These are phyloP conservation scores for Edaphochlamys debaryana DNA, from an alignment of 139 green algal species.

Conservation along the genomic window DNA sequence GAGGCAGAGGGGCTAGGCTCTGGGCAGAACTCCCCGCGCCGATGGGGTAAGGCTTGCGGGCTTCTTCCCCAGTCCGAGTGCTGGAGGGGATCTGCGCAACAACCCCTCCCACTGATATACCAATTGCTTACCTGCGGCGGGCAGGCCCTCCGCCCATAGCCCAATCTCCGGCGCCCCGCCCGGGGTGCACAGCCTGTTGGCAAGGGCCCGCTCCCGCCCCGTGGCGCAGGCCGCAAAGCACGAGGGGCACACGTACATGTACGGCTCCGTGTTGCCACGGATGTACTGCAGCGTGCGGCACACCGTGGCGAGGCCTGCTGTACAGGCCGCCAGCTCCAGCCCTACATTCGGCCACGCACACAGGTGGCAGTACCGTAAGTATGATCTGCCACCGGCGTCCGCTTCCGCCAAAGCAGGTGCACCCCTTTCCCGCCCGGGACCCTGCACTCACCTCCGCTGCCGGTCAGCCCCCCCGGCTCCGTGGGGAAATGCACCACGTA, in stretches of 20 bases:
- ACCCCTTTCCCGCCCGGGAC: too few relatives aligned
- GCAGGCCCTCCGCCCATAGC: background rate
- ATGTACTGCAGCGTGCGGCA: background rate
- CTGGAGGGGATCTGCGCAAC: background rate
- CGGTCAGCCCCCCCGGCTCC: too few relatives aligned
- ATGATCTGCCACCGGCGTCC: background rate
- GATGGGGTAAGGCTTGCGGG: too few relatives aligned
- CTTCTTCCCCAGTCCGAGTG: background rate
- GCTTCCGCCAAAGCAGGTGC: background rate
- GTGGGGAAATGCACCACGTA: background rate
- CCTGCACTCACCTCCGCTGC: too few relatives aligned
- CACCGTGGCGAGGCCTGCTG: background rate
- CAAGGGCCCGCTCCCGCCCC: background rate
- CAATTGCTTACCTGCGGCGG: background rate
- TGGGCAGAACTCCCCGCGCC: background rate
- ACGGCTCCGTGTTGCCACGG: background rate
- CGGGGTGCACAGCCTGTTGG: background rate
- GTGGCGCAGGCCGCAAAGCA: background rate
- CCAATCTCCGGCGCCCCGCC: background rate
- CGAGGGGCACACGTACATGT: background rate
- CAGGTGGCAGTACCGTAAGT: too few relatives aligned
- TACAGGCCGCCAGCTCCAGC: background rate
- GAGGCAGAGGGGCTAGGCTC: background rate
- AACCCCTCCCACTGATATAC: background rate
- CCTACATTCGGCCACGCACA: too few relatives aligned